Percentiles rank a stretch among this genome's conserved stretches.
Conservation (phyloP, 2,329 filamentous ascomycete genomes). For the Pestalotiopsis sp. region DNA sequence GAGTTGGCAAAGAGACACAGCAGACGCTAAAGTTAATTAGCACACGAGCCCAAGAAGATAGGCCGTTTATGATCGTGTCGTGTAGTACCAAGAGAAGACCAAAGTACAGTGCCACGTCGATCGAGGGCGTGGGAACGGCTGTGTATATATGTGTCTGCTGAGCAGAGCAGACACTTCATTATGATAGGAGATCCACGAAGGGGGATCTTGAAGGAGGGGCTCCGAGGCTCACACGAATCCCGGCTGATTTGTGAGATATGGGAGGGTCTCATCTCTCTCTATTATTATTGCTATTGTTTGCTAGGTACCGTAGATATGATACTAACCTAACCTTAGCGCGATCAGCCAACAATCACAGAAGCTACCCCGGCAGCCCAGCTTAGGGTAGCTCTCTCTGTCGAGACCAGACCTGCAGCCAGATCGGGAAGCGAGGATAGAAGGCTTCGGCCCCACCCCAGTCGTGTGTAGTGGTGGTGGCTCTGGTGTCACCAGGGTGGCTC, state of each 20-base stretch:
- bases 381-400: neutral
- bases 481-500: neutral
- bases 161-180: neutral
- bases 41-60: neutral
- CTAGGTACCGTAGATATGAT: neutral
- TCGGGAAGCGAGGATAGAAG: neutral
- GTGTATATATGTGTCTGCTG: neutral
- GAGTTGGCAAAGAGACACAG: neutral
- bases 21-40: neutral
- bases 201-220: neutral
- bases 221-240: neutral
- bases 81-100: neutral
- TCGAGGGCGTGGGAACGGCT: neutral
- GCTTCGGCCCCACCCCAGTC: neutral
- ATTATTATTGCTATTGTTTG: neutral
- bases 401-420: constrained; percentile 1
- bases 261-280: neutral
- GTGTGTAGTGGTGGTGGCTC: neutral
- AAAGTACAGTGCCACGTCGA: neutral
- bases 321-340: neutral
- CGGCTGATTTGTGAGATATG: neutral
- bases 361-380: neutral
- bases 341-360: neutral
- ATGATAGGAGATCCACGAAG: neutral
- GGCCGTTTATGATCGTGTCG: neutral